A percentile compares a stretch with the other conserved stretches of the same genome.
Evolutionary conservation across 1,139 yeast genomes (phyloP).

Genomic region (Blastobotrys proliferans): DNA sequence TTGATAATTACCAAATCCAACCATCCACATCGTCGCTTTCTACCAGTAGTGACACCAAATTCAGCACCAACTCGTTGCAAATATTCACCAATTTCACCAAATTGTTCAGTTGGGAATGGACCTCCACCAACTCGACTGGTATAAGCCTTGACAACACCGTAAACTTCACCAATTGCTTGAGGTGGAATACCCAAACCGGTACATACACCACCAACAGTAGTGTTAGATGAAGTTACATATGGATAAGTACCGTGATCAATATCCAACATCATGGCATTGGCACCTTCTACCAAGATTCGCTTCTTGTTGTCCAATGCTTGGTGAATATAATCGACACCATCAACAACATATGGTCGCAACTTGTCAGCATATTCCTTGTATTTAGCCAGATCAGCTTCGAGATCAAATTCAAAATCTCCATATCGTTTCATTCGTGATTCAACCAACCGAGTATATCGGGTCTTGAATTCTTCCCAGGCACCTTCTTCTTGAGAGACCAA

Average conservation of each 20-base stretch:
- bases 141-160: conserved; percentile 97
- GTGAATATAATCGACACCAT: conserved; percentile 87
- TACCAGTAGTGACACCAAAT: conserved; percentile 97
- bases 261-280: conserved; percentile 96
- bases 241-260: conserved; percentile 98
- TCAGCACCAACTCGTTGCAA: conserved; percentile 92
- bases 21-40: conserved; percentile 99
- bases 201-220: conserved; percentile 97
- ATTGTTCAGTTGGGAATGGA: conserved; percentile 98
- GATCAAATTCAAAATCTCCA: conserved; percentile 87
- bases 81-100: conserved; percentile 80
- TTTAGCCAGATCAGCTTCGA: conserved; percentile 70
- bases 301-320: conserved; percentile 71
- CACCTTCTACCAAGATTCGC: conserved; percentile 93
- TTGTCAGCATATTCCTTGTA: conserved; percentile 71
- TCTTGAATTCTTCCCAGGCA: conserved; percentile 89
- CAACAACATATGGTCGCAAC: conserved; percentile 88
- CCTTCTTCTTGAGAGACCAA: conserved; percentile 83
- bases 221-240: conserved; percentile 90
- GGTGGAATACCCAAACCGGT: conserved; percentile 98
- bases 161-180: conserved; percentile 65
- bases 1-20: conserved; percentile 90
- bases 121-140: conserved; percentile 99
- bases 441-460: conserved; percentile 69
- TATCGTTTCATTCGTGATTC: conserved; percentile 82